These are phyloP conservation scores for Pulveroboletus sp. DNA, from an alignment of 768 basidiomycete genomes.

Conservation along the genomic window DNA sequence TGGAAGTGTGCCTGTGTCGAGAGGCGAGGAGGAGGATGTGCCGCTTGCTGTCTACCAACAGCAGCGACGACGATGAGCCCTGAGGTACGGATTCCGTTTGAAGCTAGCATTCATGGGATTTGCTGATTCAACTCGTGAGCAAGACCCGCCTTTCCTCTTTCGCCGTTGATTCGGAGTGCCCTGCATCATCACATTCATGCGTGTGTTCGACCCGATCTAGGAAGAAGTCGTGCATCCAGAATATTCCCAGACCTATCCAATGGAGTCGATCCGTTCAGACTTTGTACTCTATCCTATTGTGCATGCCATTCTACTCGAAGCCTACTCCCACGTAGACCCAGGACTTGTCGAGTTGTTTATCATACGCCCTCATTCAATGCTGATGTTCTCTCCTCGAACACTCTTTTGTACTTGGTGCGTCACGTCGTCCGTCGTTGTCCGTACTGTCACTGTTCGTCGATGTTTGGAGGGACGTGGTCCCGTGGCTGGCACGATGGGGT, in stretches of 20 bases:
- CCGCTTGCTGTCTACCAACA: conserved; percentile 79
- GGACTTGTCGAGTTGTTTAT: conserved; percentile 28
- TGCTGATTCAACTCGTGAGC: conserved; percentile 6
- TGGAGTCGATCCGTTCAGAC: conserved; percentile 17
- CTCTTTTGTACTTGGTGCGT: conserved; percentile 14
- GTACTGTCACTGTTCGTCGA: conserved; percentile 1
- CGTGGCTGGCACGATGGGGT: neutral
- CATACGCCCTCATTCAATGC: conserved; percentile 28
- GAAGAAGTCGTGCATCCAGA: conserved; percentile 20
- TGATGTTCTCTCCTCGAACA: conserved; percentile 20
- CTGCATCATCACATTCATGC: conserved; percentile 2
- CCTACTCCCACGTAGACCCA: conserved; percentile 15
- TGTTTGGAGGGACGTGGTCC: conserved; percentile 2
- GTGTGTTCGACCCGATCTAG: conserved; percentile 22
- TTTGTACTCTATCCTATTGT: conserved; percentile 20
- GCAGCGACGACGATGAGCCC: conserved; percentile 49
- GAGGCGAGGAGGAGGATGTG: conserved; percentile 69
- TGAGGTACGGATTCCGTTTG: conserved; percentile 11
- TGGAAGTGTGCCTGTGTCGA: conserved; percentile 30
- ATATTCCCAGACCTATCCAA: conserved; percentile 22
- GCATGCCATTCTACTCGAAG: conserved; percentile 20
- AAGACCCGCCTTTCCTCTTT: conserved; percentile 1
- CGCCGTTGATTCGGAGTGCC: conserved; percentile 4
- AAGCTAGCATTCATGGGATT: neutral
- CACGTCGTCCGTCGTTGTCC: conserved; percentile 6